phyloP scores from a whole-genome alignment of 1,139 yeast genomes.

The Taphrina flavorubra region DNA sequence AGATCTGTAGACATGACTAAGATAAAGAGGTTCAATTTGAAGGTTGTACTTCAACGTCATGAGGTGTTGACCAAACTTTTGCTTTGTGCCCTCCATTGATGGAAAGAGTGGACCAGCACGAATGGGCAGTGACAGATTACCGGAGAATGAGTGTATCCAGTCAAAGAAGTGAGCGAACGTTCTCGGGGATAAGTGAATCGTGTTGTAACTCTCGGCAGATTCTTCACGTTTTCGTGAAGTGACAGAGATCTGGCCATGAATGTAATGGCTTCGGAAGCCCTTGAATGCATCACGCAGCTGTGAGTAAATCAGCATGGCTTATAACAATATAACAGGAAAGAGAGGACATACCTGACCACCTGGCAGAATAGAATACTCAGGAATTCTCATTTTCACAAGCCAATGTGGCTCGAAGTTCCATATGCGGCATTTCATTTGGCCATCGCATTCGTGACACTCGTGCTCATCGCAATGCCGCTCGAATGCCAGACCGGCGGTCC shows the following conservation, averaged over 20 bases:
- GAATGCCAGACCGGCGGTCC: slow-evolving; percentile 60
- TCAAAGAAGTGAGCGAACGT: slow-evolving; percentile 69
- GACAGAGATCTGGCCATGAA: slow-evolving; percentile 78
- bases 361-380: slow-evolving; percentile 57
- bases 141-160: slow-evolving; percentile 85
- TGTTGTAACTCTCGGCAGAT: slow-evolving; percentile 58
- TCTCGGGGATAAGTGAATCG: slow-evolving; percentile 76
- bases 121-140: slow-evolving; percentile 74
- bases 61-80: slow-evolving; percentile 77
- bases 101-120: slow-evolving; percentile 73
- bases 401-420: slow-evolving; percentile 71
- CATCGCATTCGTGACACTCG: slow-evolving; percentile 45
- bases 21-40: slow-evolving; percentile 70
- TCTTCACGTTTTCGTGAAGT: slow-evolving; percentile 55
- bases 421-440: slow-evolving; percentile 53
- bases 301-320: not conserved
- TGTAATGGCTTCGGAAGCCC: slow-evolving; percentile 77
- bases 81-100: slow-evolving; percentile 53
- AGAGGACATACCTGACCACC: slow-evolving; percentile 47
- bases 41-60: slow-evolving; percentile 82
- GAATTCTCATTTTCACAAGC: slow-evolving; percentile 67
- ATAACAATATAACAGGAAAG: slow-evolving; percentile 44
- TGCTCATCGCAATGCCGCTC: slow-evolving; percentile 53
- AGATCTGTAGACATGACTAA: slow-evolving; percentile 74
- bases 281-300: slow-evolving; percentile 71